Percentiles rank a stretch among this genome's conserved stretches.
phyloP scores from a whole-genome alignment of 1,139 yeast genomes.

The Candida glucosophila region DNA sequence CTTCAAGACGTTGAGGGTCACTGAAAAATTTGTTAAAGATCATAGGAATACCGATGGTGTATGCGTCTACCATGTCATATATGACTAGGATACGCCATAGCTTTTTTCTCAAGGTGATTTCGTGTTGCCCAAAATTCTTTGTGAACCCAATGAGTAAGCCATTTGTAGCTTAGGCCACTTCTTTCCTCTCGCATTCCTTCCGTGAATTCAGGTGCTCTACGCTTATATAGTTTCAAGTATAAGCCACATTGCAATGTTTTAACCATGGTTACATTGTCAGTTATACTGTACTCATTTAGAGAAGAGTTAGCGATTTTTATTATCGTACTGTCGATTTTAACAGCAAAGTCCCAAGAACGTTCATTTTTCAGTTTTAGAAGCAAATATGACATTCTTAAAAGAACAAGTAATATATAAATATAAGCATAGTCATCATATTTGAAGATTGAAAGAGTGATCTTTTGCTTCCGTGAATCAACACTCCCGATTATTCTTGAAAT shows the following conservation, averaged over 20 bases:
- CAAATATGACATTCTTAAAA: not conserved
- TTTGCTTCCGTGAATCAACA: not conserved
- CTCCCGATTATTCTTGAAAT: conserved; percentile 3
- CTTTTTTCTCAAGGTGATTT: conserved; percentile 5
- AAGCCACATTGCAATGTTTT: conserved; percentile 2
- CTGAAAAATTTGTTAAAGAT: conserved; percentile 1
- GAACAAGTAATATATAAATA: not conserved
- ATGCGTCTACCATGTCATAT: conserved; percentile 2
- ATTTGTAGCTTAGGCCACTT: conserved; percentile 15
- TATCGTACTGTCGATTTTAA: not conserved
- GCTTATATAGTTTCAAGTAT: conserved; percentile 1
- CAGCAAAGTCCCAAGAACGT: not conserved
- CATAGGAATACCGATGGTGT: not conserved
- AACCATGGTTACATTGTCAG: not conserved
- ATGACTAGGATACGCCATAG: conserved; percentile 3
- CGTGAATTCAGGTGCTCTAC: conserved; percentile 2
- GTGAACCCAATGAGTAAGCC: conserved; percentile 25
- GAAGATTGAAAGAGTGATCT: not conserved
- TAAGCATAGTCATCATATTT: not conserved
- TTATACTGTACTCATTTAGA: conserved; percentile 1
- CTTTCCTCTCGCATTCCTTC: conserved; percentile 1
- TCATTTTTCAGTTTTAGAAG: not conserved
- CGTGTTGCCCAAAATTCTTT: conserved; percentile 5
- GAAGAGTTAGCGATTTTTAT: conserved; percentile 1
- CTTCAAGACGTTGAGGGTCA: not conserved